phyloP scores from a whole-genome alignment of 2,329 filamentous ascomycete species.

The Clathrospora elynae region DNA sequence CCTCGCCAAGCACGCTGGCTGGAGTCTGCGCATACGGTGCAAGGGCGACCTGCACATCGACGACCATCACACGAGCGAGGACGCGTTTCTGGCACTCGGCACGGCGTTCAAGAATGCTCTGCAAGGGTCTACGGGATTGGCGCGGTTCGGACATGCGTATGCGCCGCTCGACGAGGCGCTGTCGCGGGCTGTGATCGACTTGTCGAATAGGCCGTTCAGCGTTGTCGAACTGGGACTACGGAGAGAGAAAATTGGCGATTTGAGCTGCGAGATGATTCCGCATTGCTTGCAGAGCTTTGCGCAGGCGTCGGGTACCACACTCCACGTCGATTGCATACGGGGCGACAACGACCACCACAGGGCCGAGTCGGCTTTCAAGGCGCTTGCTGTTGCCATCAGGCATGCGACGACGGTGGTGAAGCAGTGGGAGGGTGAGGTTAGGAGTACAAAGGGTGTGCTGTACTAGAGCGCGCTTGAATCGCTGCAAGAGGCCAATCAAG shows the following conservation, averaged over 20 bases:
- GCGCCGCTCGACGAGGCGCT: slow-evolving; percentile 94
- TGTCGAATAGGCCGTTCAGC: slow-evolving; percentile 87
- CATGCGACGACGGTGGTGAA: slow-evolving; percentile 75
- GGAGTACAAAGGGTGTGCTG: slow-evolving; percentile 94
- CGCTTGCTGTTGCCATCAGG: slow-evolving; percentile 82
- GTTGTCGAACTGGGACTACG: slow-evolving; percentile 83
- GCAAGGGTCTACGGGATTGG: slow-evolving; percentile 76
- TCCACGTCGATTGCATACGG: slow-evolving; percentile 90
- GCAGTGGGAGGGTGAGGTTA: slow-evolving; percentile 87
- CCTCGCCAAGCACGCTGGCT: slow-evolving; percentile 91
- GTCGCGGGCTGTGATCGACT: slow-evolving; percentile 89
- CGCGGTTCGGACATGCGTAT: slow-evolving; percentile 90
- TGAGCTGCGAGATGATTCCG: slow-evolving; percentile 92
- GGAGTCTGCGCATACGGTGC: slow-evolving; percentile 83
- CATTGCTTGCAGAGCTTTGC: slow-evolving; percentile 96
- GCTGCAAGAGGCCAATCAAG: no score
- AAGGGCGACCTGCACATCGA: slow-evolving; percentile 94
- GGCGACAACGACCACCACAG: slow-evolving; percentile 96
- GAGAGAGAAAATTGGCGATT: slow-evolving; percentile 90
- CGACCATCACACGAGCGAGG: slow-evolving; percentile 97
- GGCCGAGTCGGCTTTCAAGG: slow-evolving; percentile 97
- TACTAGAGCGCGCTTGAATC: slow-evolving; percentile 47
- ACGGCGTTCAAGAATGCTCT: slow-evolving; percentile 82
- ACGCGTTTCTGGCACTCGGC: slow-evolving; percentile 90
- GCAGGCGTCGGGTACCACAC: slow-evolving; percentile 84